phyloP scores from a whole-genome alignment of 768 basidiomycete genomes.

The Pisolithus albus region DNA sequence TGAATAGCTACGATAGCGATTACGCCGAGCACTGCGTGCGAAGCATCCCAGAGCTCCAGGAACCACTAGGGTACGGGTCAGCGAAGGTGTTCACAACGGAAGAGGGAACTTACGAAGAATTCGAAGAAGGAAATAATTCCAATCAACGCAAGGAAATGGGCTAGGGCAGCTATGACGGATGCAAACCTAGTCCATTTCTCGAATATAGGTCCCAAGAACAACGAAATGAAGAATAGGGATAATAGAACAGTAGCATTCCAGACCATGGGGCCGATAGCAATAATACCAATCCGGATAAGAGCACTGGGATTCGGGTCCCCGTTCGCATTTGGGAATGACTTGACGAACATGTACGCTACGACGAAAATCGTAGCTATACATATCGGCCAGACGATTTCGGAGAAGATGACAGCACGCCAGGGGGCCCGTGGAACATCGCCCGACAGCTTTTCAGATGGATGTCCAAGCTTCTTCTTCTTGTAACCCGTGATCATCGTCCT shows the following conservation, averaged over 20 bases:
- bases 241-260: conserved; percentile 91
- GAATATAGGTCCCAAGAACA: conserved; percentile 89
- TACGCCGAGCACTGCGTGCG: conserved; percentile 90
- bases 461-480: conserved; percentile 98
- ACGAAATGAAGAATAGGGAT: conserved; percentile 81
- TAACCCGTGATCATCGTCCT: conserved; percentile 97
- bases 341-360: conserved; percentile 87
- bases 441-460: conserved; percentile 95
- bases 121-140: conserved; percentile 90
- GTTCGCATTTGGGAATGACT: conserved; percentile 68
- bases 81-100: conserved; percentile 21
- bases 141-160: conserved; percentile 74
- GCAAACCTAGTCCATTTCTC: conserved; percentile 82
- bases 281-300: conserved; percentile 80
- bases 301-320: conserved; percentile 72
- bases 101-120: conserved; percentile 71
- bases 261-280: conserved; percentile 87
- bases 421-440: conserved; percentile 88
- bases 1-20: conserved; percentile 87
- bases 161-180: conserved; percentile 86
- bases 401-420: conserved; percentile 77
- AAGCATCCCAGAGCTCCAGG: conserved; percentile 94
- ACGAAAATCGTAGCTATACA: conserved; percentile 70
- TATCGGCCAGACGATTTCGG: conserved; percentile 79
- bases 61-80: conserved; percentile 60